phyloP scores from a whole-genome alignment of 257 asterid genomes.

The Capsicum baccatum region DNA sequence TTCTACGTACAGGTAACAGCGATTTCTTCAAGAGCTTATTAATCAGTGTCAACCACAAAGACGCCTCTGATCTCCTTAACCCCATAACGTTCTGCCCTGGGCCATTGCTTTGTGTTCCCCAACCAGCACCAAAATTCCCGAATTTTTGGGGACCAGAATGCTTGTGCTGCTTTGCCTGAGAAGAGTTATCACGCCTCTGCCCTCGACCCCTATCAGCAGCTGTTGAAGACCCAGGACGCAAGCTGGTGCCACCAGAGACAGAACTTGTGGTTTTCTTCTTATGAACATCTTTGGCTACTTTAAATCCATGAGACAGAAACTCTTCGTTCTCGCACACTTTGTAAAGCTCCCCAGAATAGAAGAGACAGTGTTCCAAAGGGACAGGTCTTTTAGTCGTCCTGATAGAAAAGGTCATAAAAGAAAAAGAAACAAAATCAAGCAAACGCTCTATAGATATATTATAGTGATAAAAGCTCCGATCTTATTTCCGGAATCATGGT shows the following conservation, averaged over 20 bases:
- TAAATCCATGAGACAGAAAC: conserved; percentile 80
- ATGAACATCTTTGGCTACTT: conserved; percentile 80
- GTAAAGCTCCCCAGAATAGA: conserved; percentile 91
- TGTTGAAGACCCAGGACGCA: conserved; percentile 33
- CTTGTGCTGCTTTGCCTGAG: conserved; percentile 46
- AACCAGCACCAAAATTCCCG: conserved; percentile 46
- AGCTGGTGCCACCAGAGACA: conserved; percentile 47
- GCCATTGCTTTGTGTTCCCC: conserved; percentile 60
- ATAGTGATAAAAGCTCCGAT: neutral
- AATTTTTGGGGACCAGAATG: conserved; percentile 45
- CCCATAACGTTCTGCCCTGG: conserved; percentile 56
- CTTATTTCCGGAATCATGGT: neutral
- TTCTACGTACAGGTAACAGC: conserved; percentile 79
- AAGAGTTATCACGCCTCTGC: conserved; percentile 44
- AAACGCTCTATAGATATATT: neutral
- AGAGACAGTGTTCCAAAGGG: conserved; percentile 95
- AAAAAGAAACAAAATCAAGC: conserved; percentile 28
- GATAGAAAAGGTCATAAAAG: conserved; percentile 36
- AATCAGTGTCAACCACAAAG: conserved; percentile 82
- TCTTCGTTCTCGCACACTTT: conserved; percentile 86
- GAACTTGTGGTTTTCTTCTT: conserved; percentile 59
- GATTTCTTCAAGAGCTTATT: conserved; percentile 80
- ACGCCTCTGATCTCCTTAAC: conserved; percentile 84
- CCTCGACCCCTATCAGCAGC: conserved; percentile 44
- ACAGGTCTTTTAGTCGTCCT: conserved; percentile 98